Evolutionary conservation across 106 monocot genomes (phyloP), one percentile per base, ranked within the genome.

Genomic region (Triglochin maritima): DNA sequence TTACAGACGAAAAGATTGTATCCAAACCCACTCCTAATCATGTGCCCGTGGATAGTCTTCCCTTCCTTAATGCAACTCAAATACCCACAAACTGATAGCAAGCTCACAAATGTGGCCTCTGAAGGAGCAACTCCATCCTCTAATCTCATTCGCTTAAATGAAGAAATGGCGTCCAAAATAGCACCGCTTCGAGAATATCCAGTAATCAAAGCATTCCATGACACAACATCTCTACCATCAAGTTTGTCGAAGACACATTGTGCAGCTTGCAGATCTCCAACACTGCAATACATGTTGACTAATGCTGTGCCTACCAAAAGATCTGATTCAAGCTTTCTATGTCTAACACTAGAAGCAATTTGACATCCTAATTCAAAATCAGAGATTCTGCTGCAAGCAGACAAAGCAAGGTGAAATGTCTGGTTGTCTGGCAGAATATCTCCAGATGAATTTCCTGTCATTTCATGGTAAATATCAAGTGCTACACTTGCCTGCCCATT

Each of bases 151-250:
- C 54, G 54, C 12, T 60, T 74, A 54, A 81, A 92, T 64, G 88
- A 77, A 7, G 55, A 50, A 43, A 85, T 64, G 14, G 79, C 80
- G 9, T 85, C 81, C 13, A 4, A 47, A 7, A 91, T 6, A 29
- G 5, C 50, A 6, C 87, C 84, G 52, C 56, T 63, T 49, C 46
- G 66, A 0, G 71, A 77, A 57, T 69, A 84, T 5, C 87, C 84
- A 42, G 79, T 73, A 43, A 91, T 77, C 73, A 85, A 78, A 3
- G 87, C 72, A 62, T 85, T 87, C 87, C 87, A 87, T 8, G 78
- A 66, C 5, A 83, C 87, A 10, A 13, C 72, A 71, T 92, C 87
- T 69, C 71, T 85, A 0, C 1, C 17, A 13, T 69, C 6, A 78
- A 85, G 83, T 75, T 15, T 61, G 14, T 87, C 82, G 11, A 91